Conservation (phyloP, 169 alveolate species). For the Plasmodium adleri region DNA sequence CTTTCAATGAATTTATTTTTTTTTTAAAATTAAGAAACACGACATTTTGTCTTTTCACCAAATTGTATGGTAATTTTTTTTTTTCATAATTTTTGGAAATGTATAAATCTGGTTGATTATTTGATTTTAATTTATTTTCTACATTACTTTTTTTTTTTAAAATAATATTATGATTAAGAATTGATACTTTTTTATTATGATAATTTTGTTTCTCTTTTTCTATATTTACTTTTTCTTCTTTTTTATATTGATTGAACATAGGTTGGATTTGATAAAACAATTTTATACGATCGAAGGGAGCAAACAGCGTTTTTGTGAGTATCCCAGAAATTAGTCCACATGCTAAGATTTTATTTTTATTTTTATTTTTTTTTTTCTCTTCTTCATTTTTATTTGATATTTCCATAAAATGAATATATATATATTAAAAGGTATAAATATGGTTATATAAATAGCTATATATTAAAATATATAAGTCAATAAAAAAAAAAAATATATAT, state of each 20-base stretch:
- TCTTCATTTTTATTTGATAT: slow-evolving; percentile 35
- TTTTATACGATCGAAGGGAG: slow-evolving; percentile 91
- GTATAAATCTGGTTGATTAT: background rate
- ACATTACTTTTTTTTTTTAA: no score
- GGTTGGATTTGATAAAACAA: slow-evolving; percentile 90
- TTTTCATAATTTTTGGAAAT: slow-evolving; percentile 5
- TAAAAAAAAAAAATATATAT: no score
- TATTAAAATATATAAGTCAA: no score
- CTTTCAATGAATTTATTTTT: slow-evolving; percentile 15
- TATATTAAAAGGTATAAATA: no score
- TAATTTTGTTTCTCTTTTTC: background rate
- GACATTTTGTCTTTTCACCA: slow-evolving; percentile 19
- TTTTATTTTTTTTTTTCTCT: slow-evolving; percentile 54
- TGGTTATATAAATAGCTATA: no score
- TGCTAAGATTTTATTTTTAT: slow-evolving; percentile 75
- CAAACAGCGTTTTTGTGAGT: slow-evolving; percentile 89
- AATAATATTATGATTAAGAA: no score
- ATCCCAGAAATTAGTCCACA: slow-evolving; percentile 88
- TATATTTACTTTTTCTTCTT: background rate
- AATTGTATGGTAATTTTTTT: background rate
- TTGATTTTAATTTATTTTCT: background rate
- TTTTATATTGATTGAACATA: slow-evolving; percentile 84
- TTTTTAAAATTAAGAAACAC: slow-evolving; percentile 39
- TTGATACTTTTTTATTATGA: no score
- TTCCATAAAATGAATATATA: slow-evolving; percentile 25